Evolutionary conservation across 2,329 filamentous ascomycete species (phyloP).

Genomic region (Cyclaneusma minus): DNA sequence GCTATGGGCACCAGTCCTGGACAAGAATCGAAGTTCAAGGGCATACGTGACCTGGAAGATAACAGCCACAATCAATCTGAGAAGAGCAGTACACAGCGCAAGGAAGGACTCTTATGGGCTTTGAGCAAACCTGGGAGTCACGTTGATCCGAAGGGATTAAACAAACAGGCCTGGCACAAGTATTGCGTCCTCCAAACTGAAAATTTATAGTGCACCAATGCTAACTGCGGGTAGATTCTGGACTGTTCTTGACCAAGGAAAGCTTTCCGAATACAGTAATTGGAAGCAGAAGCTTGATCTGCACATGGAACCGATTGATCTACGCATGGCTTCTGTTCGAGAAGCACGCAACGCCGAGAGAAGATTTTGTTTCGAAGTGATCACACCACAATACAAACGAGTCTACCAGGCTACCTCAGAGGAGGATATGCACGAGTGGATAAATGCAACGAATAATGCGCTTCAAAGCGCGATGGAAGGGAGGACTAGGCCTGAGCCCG

Average conservation of each 20-base stretch:
- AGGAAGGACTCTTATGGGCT: slow-evolving; percentile 91
- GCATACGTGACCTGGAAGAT: slow-evolving; percentile 84
- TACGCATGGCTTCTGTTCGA: slow-evolving; percentile 90
- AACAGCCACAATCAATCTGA: slow-evolving; percentile 47
- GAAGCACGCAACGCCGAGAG: slow-evolving; percentile 90
- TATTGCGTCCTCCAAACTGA: slow-evolving; percentile 30
- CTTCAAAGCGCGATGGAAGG: slow-evolving; percentile 91
- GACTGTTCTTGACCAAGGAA: slow-evolving; percentile 95
- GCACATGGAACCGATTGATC: slow-evolving; percentile 94
- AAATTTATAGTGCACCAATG: background rate
- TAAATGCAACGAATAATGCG: slow-evolving; percentile 89
- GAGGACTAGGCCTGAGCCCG: slow-evolving; percentile 42
- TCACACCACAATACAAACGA: slow-evolving; percentile 88
- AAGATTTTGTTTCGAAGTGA: slow-evolving; percentile 95
- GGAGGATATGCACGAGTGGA: slow-evolving; percentile 97
- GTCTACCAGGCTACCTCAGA: slow-evolving; percentile 97
- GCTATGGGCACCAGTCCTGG: slow-evolving; percentile 31
- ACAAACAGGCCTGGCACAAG: slow-evolving; percentile 99
- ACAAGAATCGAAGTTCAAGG: slow-evolving; percentile 58
- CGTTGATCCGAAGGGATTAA: slow-evolving; percentile 85
- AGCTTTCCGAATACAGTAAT: slow-evolving; percentile 94
- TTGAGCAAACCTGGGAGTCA: slow-evolving; percentile 85
- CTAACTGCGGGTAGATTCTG: slow-evolving; percentile 55
- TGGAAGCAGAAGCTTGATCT: slow-evolving; percentile 97
- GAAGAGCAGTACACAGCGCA: slow-evolving; percentile 53